Evolutionary conservation across 2,329 filamentous ascomycete genomes (phyloP), one percentile per base, ranked within the genome.

Genomic region (Sporothrix luriei): DNA sequence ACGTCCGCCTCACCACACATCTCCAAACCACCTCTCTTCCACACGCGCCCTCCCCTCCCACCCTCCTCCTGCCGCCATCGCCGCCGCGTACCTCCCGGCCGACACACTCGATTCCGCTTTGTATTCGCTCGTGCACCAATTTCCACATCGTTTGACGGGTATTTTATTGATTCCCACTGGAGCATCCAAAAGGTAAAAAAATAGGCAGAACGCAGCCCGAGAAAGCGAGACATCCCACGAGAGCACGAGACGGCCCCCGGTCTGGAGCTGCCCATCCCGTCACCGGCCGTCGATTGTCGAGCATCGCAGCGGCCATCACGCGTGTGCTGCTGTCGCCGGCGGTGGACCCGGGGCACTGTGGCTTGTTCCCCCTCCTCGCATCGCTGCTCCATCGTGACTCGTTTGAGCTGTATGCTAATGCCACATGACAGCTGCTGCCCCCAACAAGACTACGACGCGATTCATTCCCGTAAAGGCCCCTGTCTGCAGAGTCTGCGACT

Each of bases 101-200:
- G 52, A 59, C 66, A 46, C 52, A 24, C 24, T 19, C 66, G 66
- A 48, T 48, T 68, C 40, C 9, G 19, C n/a, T 26, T 40, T 48
- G 26, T 61, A 40, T 54, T 48, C n/a, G 29, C 26, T 51, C 48
- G 24, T 46, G 21, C 43, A 64, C 55, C 33, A 29, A 43, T 33
- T 33, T 68, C 38, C 48, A 24, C 57, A 70, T 57, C 48, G 7
- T 43, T 55, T 57, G 57, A 48, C 64, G 65, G 46, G 49, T 46
- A 65, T 66, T 70, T 52, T 64, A 65, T 68, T 62, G 26, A 61
- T 38, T 6, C 24, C 38, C 61, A 43, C 33, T 29, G 48, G 26
- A 52, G 29, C 43, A 43, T 49, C 38, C 43, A 64, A 66, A 59
- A 66, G 46, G 62, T 46, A 61, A 66, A 66, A 66, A 52, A 46